A percentile compares a stretch with the other conserved stretches of the same genome.
Conservation (phyloP, 1,284 basidiomycete species). For the Ganoderma boninense region DNA sequence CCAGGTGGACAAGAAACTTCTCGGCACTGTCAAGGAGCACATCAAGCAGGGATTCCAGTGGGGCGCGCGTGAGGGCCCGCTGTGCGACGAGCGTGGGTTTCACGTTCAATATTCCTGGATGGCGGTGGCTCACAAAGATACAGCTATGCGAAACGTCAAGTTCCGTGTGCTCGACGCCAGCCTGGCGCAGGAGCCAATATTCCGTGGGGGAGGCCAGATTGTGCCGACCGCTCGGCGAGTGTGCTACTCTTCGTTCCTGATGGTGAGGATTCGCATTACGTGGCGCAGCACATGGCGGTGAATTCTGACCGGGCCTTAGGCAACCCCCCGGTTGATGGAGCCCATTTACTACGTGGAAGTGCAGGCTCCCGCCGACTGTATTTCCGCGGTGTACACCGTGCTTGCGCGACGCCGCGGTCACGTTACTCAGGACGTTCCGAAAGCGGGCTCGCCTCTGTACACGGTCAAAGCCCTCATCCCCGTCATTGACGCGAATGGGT, state of each 20-base stretch:
- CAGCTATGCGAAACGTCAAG: constrained; percentile 98
- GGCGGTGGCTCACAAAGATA: constrained; percentile 11
- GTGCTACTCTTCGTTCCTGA: constrained; percentile 98
- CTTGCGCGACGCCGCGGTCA: constrained; percentile 96
- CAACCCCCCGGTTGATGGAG: constrained; percentile 92
- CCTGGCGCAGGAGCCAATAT: constrained; percentile 94
- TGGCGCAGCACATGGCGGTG: neutral
- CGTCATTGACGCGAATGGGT: constrained; percentile 98
- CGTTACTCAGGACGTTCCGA: constrained; percentile 97
- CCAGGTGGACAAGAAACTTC: constrained; percentile 92
- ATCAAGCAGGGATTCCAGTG: constrained; percentile 99
- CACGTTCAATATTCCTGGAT: constrained; percentile 10
- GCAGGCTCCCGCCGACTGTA: constrained; percentile 97
- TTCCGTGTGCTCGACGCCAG: constrained; percentile 94
- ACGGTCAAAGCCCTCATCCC: constrained; percentile 98
- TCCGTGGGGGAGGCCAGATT: constrained; percentile 97
- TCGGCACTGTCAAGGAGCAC: constrained; percentile 91
- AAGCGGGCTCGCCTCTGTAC: constrained; percentile 96
- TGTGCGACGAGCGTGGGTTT: constrained; percentile 97
- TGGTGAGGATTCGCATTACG: constrained; percentile 60
- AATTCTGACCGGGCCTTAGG: constrained; percentile 54
- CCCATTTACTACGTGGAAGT: constrained; percentile 99
- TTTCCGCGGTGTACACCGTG: constrained; percentile 97
- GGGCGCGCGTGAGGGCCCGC: constrained; percentile 96
- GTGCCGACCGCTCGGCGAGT: constrained; percentile 97